phyloP scores from a whole-genome alignment of 2,329 filamentous ascomycete species.

The Lomentospora prolificans region DNA sequence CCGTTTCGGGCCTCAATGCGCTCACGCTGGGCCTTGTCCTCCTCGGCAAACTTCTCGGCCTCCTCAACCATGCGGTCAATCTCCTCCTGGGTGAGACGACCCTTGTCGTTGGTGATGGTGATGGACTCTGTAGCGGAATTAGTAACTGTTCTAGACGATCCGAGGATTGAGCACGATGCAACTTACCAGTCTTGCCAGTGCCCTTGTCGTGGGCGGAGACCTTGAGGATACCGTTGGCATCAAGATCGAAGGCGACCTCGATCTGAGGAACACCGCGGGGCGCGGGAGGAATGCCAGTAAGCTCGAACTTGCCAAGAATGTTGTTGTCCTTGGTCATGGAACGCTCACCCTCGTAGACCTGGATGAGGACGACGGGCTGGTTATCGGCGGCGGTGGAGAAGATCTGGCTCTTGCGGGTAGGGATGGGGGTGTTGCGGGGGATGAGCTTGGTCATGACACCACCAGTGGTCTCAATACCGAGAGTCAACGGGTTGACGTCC shows the following conservation, averaged over 20 bases:
- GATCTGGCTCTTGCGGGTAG: slow-evolving; percentile 94
- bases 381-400: slow-evolving; percentile 96
- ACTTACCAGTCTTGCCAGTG: slow-evolving; percentile 65
- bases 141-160: neutral
- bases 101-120: slow-evolving; percentile 99
- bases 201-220: slow-evolving; percentile 96
- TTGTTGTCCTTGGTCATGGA: slow-evolving; percentile 97
- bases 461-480: slow-evolving; percentile 95
- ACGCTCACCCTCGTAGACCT: slow-evolving; percentile 91
- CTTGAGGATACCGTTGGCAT: slow-evolving; percentile 97
- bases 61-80: slow-evolving; percentile 99
- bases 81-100: slow-evolving; percentile 88
- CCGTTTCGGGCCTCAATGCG: slow-evolving; percentile 94
- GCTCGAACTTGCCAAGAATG: slow-evolving; percentile 94
- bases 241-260: slow-evolving; percentile 94
- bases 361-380: slow-evolving; percentile 90
- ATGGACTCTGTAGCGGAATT: slow-evolving; percentile 46
- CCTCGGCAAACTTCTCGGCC: slow-evolving; percentile 97
- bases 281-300: slow-evolving; percentile 88
- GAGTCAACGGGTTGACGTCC: slow-evolving; percentile 93
- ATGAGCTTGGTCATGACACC: slow-evolving; percentile 98
- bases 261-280: slow-evolving; percentile 97
- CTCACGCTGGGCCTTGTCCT: slow-evolving; percentile 96
- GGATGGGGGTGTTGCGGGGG: slow-evolving; percentile 86
- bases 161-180: neutral